phyloP scores from a whole-genome alignment of 768 basidiomycete species.

The Gautieria morchelliformis region DNA sequence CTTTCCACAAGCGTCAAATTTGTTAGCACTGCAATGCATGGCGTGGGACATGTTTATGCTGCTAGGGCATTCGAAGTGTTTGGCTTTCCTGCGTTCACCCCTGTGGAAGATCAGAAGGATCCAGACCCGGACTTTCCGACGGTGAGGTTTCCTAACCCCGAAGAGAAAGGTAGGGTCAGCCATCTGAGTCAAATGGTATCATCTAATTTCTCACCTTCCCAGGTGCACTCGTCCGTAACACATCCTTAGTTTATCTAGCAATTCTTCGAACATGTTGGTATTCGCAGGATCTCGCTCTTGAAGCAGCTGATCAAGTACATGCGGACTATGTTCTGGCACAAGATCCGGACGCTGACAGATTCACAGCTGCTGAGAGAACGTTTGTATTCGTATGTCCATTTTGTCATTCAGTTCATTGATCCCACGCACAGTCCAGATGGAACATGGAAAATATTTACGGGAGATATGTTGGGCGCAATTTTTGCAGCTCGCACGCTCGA shows the following conservation, averaged over 20 bases:
- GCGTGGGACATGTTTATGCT: conserved; percentile 66
- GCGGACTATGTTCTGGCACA: conserved; percentile 72
- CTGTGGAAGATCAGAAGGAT: conserved; percentile 54
- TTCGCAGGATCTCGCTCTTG: conserved; percentile 61
- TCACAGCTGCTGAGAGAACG: conserved; percentile 67
- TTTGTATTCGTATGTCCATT: conserved; percentile 18
- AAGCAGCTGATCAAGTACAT: conserved; percentile 42
- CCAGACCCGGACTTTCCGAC: conserved; percentile 86
- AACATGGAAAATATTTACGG: conserved; percentile 65
- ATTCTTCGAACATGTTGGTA: conserved; percentile 1
- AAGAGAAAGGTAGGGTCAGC: conserved; percentile 60
- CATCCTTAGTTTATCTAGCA: neutral
- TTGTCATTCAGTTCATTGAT: neutral
- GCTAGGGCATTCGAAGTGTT: conserved; percentile 45
- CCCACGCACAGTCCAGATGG: conserved; percentile 29
- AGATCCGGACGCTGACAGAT: conserved; percentile 83
- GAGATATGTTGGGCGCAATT: conserved; percentile 68
- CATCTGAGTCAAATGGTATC: neutral
- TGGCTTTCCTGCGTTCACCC: conserved; percentile 48
- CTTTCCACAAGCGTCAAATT: conserved; percentile 39
- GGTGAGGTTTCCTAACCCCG: conserved; percentile 80
- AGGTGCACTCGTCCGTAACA: conserved; percentile 18
- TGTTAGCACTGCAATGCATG: conserved; percentile 88
- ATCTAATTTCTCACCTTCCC: conserved; percentile 2
- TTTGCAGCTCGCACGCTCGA: conserved; percentile 36